Base-by-base conservation (phyloP, 2,329 filamentous ascomycete species). In the Penicillium sp. region DNA sequence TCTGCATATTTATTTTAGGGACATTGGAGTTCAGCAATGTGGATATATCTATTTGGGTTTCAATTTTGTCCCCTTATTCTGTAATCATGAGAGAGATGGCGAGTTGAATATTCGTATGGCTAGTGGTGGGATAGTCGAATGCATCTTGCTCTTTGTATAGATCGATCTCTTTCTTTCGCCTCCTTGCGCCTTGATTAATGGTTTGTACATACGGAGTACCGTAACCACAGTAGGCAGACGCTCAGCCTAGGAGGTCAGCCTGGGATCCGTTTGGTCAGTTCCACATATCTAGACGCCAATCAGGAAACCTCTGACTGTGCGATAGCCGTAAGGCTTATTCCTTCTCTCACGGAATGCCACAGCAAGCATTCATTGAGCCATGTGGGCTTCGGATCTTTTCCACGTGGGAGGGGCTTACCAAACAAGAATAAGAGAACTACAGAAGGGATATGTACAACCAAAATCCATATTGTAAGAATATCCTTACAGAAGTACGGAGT, bases 11-110 rank as follows among this genome's bases (percentile, higher is more conserved):
- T 59, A 58, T 64, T 56, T 59, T 60, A 57, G 62, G 61, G 59
- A 61, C 51, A 53, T 50, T 61, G 62, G 60, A 60, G 63, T 66
- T 68, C 54, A 62, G 52, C 52, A 60, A 61, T 67, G 65, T 67
- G 66, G 65, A 68, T 68, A 66, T 61, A 64, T 64, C 61, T 63
- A 58, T 63, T 61, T 64, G 48, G 58, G 58, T 57, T 62, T 65
- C 53, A 62, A 55, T 39, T 60, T 52, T 27, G 36, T 45, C 48
- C 58, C 41, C 27, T 39, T 41, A 21, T 19, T 44, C 31, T 33
- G 42, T 45, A 43, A 39, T 45, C 25, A 27, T 27, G n/a, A 50
- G 27, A 48, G 6, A 36, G 13, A 52, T 39, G 42, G 13, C 25
- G n/a, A 31, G 33, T 36, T 9, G 15, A 47, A 25, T 31, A 48